phyloP scores from a whole-genome alignment of 345 rosid species.

The Gossypium rotundifolium region DNA sequence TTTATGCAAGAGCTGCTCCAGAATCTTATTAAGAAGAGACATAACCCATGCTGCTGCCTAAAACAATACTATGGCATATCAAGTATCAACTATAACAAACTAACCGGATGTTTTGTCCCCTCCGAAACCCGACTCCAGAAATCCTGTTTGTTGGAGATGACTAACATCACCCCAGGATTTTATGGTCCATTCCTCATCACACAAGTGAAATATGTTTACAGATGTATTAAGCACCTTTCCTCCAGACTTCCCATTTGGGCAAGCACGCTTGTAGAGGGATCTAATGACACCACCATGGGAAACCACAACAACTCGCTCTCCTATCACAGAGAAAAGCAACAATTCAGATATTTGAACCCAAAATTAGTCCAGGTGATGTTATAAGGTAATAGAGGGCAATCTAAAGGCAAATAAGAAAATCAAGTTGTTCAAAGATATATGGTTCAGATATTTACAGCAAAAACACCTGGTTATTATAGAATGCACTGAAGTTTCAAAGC shows the following conservation, averaged over 20 bases:
- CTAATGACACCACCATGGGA: slow-evolving; percentile 79
- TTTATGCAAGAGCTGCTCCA: not conserved
- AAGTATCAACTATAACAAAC: not conserved
- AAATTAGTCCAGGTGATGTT: not conserved
- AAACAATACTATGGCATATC: not conserved
- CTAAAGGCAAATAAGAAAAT: not conserved
- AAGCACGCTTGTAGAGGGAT: slow-evolving; percentile 57
- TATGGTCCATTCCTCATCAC: slow-evolving; percentile 47
- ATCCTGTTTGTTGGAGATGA: slow-evolving; percentile 48
- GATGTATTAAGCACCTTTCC: slow-evolving; percentile 79
- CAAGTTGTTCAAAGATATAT: not conserved
- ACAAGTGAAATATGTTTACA: slow-evolving; percentile 51
- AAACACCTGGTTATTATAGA: not conserved
- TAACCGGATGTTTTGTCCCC: slow-evolving; percentile 73
- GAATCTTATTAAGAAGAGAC: not conserved
- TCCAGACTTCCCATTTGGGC: slow-evolving; percentile 37
- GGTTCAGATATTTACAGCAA: no score
- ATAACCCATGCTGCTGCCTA: not conserved
- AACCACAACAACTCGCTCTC: slow-evolving; percentile 65
- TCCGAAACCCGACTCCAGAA: slow-evolving; percentile 63
- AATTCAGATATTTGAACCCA: not conserved
- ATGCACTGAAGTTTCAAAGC: not conserved
- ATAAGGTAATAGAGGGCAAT: not conserved
- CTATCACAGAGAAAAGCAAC: slow-evolving; percentile 26
- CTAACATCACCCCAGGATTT: slow-evolving; percentile 59